Base-by-base conservation (phyloP, 768 basidiomycete species). In the Mycena latifolia region DNA sequence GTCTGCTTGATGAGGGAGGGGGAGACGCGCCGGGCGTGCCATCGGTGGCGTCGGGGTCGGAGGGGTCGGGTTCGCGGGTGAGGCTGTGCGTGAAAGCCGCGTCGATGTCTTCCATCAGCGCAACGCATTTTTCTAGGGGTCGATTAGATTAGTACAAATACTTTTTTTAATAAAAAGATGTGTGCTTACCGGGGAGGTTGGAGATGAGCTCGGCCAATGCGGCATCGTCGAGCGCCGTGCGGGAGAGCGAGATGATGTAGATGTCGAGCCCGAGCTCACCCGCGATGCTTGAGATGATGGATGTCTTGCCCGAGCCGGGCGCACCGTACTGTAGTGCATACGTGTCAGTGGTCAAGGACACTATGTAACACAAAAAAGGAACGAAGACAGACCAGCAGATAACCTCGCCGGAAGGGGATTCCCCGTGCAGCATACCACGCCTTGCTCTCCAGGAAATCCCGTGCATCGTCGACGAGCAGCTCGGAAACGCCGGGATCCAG, bases 91-190 rank as follows among this genome's bases (percentile, higher is more conserved):
- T 78, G 76, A 94, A 92, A 3, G 92, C 92, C 2, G 89, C 91
- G 68, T 95, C 93, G 61, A 94, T 89, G 74, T 94, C 93, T 74
- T 94, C 92, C 86, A 94, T n/a, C n/a, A n/a, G n/a, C n/a, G n/a
- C n/a, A n/a, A n/a, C n/a, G n/a, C n/a, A n/a, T n/a, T n/a, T n/a
- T n/a, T n/a, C n/a, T n/a, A n/a, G n/a, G n/a, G n/a, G n/a, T n/a
- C n/a, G n/a, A n/a, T n/a, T n/a, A n/a, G n/a, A n/a, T n/a, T n/a
- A n/a, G n/a, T n/a, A n/a, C n/a, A n/a, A n/a, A n/a, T n/a, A n/a
- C n/a, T n/a, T n/a, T n/a, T n/a, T n/a, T n/a, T n/a, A n/a, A n/a
- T n/a, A n/a, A n/a, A n/a, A n/a, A n/a, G n/a, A n/a, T n/a, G n/a
- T n/a, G n/a, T n/a, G n/a, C n/a, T n/a, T n/a, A n/a, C n/a, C 82